Base-by-base conservation (phyloP, 257 asterid genomes). In the Thymus quinquecostatus region DNA sequence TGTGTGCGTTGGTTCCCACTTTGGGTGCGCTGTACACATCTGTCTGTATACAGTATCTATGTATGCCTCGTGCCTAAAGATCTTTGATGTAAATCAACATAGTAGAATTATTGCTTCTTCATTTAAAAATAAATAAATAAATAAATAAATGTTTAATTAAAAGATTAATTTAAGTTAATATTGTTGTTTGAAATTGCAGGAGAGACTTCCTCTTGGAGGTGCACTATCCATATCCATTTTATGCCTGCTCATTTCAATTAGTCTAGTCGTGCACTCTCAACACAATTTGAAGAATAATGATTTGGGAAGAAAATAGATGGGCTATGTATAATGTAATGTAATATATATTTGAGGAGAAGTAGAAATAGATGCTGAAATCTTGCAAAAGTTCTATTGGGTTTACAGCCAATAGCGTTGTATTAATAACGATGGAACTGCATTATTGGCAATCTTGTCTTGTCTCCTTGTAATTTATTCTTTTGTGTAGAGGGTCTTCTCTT, bases 181-280 rank as follows among this genome's bases (percentile, higher is more conserved):
- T 29, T 29, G 62, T 3, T 30, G 60, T 2, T 2, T 55, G 13
- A 8, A 14, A 4, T 28, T 57, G 62, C 62, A 57, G 62, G 62
- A 57, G 41, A 57, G 62, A 32, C 62, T 57, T 57, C 30, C 57
- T 14, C 32, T 51, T 51, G 14, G 62, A 57, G 62, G 40, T 4
- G 62, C 8, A 57, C 30, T 57, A 30, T 57, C 62, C 41, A 10
- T 57, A 30, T 57, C 41, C 41, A 10, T 57, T 57, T 57, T 57
- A 57, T 57, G 62, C 62, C 1, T 57, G 14, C 29, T 12, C 62
- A 51, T 21, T 6, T 6, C 57, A 51, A n/a, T 51, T 8, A 30
- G 32, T 29, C 1, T 8, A 30, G 32, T 29, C 1, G 32, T 57
- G 62, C 62, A 57, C 62, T 57, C 21, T 21, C 21, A 21, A 3